Base-by-base conservation (phyloP, 345 rosid genomes). In the Pugionium dolabratum region DNA sequence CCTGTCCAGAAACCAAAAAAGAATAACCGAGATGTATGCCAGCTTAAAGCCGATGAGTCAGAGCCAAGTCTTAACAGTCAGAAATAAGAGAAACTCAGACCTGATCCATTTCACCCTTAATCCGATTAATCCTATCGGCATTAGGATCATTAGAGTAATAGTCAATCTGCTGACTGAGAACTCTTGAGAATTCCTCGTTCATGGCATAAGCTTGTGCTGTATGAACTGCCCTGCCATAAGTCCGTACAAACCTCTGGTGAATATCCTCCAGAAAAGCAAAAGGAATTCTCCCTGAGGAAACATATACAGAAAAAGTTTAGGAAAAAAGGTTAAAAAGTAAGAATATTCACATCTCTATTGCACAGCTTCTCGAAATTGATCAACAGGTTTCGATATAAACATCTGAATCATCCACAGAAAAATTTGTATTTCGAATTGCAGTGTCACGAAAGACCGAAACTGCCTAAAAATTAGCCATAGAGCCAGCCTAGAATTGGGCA, bases 151-250 rank as follows among this genome's bases (percentile, higher is more conserved):
- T 86, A 33, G 99, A 90, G 85, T 86, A 94, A 59, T 88, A 88
- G 64, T 86, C 99, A 93, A 94, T 94, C 80, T 94, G 97, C 80
- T 90, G 97, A 77, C 81, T 96, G 72, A 94, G 82, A 64, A 90
- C 96, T 83, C 97, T 85, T 0, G 99, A 94, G 64, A 94, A 94
- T 26, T 94, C 99, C 46, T 94, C 97, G 67, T 90, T 94, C 99
- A 94, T 87, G 1, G 96, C 93, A 73, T 94, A 94, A 39, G 97
- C 96, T 75, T 85, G 95, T 4, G 93, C 99, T 78, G 84, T 79
- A 57, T 76, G 86, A 61, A 89, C 96, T 7, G 92, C 95, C 55
- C 84, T 58, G 28, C 90, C 91, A 70, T 94, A 94, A 66, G 84
- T 94, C 79, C 93, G 82, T 82, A 94, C 88, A 79, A 94, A 90